These are phyloP conservation scores for Strobilomyces echinocephalus DNA, from an alignment of 768 basidiomycete species.

Conservation along the genomic window DNA sequence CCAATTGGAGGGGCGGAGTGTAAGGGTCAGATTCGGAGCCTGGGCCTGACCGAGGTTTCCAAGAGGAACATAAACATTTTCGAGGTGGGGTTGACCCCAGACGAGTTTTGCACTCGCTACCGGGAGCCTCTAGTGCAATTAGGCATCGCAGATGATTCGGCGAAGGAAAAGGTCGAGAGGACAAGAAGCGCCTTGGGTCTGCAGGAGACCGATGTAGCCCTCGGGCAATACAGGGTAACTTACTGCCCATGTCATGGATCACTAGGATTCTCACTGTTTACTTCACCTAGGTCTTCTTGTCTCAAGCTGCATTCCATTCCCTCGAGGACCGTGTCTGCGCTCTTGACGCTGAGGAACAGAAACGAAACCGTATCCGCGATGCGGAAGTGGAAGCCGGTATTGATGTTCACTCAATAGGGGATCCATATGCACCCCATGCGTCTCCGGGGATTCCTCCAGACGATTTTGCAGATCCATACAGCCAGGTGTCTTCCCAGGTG, in stretches of 20 bases:
- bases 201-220: slow-evolving; percentile 66
- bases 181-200: slow-evolving; percentile 53
- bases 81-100: slow-evolving; percentile 80
- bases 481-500: no score
- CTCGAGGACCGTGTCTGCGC: slow-evolving; percentile 55
- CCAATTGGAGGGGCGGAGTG: slow-evolving; percentile 86
- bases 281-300: slow-evolving; percentile 60
- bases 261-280: slow-evolving; percentile 4
- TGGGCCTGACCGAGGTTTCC: slow-evolving; percentile 76
- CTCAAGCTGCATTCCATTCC: slow-evolving; percentile 39
- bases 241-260: neutral
- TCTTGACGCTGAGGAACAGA: no score
- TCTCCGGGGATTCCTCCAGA: slow-evolving; percentile 17
- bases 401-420: slow-evolving; percentile 48
- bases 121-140: slow-evolving; percentile 53
- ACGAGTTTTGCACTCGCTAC: slow-evolving; percentile 86
- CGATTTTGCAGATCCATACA: no score
- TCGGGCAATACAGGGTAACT: slow-evolving; percentile 75
- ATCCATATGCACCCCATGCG: slow-evolving; percentile 75
- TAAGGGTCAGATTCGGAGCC: slow-evolving; percentile 84
- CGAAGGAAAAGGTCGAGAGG: slow-evolving; percentile 57
- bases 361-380: slow-evolving; percentile 48
- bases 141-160: slow-evolving; percentile 56
- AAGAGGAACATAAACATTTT: slow-evolving; percentile 62
- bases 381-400: slow-evolving; percentile 70